Conservation (phyloP, 192 early-diverging fungal genomes). For the Coemansia asiatica region DNA sequence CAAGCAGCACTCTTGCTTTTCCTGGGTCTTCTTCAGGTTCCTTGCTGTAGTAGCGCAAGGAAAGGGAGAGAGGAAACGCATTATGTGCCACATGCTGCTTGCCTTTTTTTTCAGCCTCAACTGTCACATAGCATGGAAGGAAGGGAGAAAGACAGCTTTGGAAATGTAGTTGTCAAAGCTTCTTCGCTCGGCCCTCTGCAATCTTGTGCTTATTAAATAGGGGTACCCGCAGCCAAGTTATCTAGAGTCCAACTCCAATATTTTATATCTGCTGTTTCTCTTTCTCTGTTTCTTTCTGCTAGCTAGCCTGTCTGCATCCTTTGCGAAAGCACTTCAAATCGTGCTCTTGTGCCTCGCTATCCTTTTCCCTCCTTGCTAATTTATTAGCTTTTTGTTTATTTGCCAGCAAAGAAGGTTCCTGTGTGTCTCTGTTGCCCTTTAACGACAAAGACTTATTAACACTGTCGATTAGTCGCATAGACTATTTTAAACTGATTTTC, state of each 20-base stretch:
- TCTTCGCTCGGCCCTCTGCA: background rate
- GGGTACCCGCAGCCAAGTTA: background rate
- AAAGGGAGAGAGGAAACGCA: background rate
- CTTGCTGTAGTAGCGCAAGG: background rate
- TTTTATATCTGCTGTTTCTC: constrained; percentile 1
- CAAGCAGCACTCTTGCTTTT: constrained; percentile 2
- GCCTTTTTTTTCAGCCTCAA: constrained; percentile 7
- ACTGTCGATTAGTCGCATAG: background rate
- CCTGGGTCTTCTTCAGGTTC: constrained; percentile 3
- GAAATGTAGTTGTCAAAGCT: background rate
- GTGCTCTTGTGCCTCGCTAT: background rate
- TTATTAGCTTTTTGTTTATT: background rate
- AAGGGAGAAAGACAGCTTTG: background rate
- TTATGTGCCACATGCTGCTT: constrained; percentile 7
- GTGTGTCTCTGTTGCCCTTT: background rate
- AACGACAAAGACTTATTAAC: background rate
- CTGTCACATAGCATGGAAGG: constrained; percentile 6
- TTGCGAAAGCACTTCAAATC: background rate
- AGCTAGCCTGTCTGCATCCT: background rate
- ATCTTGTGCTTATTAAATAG: background rate
- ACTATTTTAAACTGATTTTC: background rate
- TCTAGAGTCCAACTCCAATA: background rate
- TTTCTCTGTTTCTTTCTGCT: background rate
- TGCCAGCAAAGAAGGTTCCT: background rate
- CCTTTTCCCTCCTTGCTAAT: background rate